Evolutionary conservation across 1,139 yeast species (phyloP), one percentile per base, ranked within the genome.

Genomic region (Yamadazyma epiphylla): DNA sequence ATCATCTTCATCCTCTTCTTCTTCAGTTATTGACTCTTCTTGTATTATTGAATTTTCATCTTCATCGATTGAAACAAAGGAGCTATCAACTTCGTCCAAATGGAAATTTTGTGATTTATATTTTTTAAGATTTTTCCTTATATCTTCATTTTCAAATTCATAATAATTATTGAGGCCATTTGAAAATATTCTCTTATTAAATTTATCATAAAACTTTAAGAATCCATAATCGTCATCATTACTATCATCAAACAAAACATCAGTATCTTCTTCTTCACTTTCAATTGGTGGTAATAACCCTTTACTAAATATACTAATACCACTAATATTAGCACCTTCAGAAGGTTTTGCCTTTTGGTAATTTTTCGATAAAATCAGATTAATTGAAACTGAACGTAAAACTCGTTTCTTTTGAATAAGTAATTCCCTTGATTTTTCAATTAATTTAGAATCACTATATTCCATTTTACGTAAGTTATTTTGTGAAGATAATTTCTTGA

Each of bases 391-490:
- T 5, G 68, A 58, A 31, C 74, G 48, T 31, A 69, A 54, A 4
- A 68, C 72, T 26, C 73, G 48, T 38, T 68, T 67, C 46, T 66
- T 66, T 36, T 65, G 63, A 21, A 69, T 64, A 27, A 68, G 51
- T 48, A 62, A 48, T 32, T 66, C 66, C 38, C 56, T 57, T 14
- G 70, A 64, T 35, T 54, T 58, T 41, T 67, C 67, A 25, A 74
- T 74, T 39, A 74, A 60, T 37, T 70, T 65, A 28, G 74, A 75
- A 53, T 74, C 80, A 3, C 77, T 71, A 43, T 74, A 74, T 41
- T 74, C 80, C 25, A 64, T 59, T 22, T 53, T 48, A 28, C 25
- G 10, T 23, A 37, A 30, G 38, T 49, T 34, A 42, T 64, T 67
- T 35, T 60, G 60, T 31, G 60, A 60, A n/a, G 68, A 55, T 30